These are phyloP conservation scores for Paradendryphiella salina DNA, from an alignment of 2,329 filamentous ascomycete species.

Conservation along the genomic window DNA sequence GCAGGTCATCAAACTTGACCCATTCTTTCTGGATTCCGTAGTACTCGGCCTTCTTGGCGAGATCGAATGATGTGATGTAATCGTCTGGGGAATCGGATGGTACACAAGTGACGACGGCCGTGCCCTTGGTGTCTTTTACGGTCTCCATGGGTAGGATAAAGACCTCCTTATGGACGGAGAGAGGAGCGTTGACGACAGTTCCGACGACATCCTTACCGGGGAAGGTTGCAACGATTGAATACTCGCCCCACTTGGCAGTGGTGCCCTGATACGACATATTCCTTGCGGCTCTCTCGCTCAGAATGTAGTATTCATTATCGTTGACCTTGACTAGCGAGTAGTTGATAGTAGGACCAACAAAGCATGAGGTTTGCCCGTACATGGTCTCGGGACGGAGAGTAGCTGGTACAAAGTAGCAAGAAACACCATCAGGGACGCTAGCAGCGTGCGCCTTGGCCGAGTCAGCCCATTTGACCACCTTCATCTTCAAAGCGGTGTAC, in stretches of 20 bases:
- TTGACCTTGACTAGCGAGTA: conserved; percentile 84
- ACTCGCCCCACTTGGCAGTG: conserved; percentile 75
- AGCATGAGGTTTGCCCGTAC: conserved; percentile 97
- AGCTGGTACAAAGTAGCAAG: conserved; percentile 87
- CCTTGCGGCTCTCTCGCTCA: conserved; percentile 79
- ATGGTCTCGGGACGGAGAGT: conserved; percentile 96
- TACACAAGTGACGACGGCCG: conserved; percentile 92
- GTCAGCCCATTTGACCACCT: conserved; percentile 85
- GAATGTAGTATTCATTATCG: conserved; percentile 73
- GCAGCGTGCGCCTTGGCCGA: conserved; percentile 70
- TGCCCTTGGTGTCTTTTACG: conserved; percentile 90
- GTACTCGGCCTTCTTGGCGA: conserved; percentile 93
- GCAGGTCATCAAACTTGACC: conserved; percentile 80
- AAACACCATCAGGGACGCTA: conserved; percentile 76
- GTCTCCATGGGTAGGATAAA: conserved; percentile 94
- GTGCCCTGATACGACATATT: conserved; percentile 97
- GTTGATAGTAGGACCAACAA: conserved; percentile 84
- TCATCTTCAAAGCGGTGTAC: conserved; percentile 89
- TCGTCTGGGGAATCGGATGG: conserved; percentile 96
- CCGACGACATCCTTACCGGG: conserved; percentile 80
- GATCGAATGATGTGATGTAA: conserved; percentile 82
- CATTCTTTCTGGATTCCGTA: conserved; percentile 94
- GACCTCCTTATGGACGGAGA: conserved; percentile 79
- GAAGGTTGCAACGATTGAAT: conserved; percentile 74
- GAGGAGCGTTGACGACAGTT: conserved; percentile 84